phyloP scores from a whole-genome alignment of 352 stramenopile genomes.

The Pythium coloratum region DNA sequence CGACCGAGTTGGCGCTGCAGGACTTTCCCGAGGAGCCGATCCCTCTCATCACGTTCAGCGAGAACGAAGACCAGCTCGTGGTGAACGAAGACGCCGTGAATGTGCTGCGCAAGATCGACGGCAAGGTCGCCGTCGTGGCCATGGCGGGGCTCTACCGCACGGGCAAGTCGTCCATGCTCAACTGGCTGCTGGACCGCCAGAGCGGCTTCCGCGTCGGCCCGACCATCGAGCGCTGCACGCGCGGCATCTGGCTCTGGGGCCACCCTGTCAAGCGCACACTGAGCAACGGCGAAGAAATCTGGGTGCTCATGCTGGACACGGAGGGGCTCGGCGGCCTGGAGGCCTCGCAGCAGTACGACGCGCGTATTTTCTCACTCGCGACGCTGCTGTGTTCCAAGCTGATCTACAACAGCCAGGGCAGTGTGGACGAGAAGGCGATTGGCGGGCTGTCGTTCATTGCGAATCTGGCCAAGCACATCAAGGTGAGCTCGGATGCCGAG shows the following conservation, averaged over 20 bases:
- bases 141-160: conserved; percentile 88
- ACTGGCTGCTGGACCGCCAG: conserved; percentile 75
- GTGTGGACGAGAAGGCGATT: conserved; percentile 86
- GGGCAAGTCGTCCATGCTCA: conserved; percentile 88
- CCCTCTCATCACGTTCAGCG: conserved; percentile 84
- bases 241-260: conserved; percentile 87
- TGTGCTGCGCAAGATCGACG: conserved; percentile 67
- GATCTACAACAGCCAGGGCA: conserved; percentile 88
- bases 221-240: conserved; percentile 82
- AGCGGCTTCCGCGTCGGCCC: conserved; percentile 80
- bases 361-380: conserved; percentile 85
- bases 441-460: conserved; percentile 83
- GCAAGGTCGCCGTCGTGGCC: conserved; percentile 75
- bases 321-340: conserved; percentile 87
- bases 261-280: conserved; percentile 61
- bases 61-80: conserved; percentile 76
- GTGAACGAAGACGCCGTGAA: conserved; percentile 79
- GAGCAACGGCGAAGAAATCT: conserved; percentile 64
- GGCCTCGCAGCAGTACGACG: conserved; percentile 83
- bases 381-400: conserved; percentile 85
- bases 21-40: conserved; percentile 78
- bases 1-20: conserved; percentile 26
- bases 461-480: conserved; percentile 87
- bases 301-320: conserved; percentile 86
- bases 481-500: conserved; percentile 50